Evolutionary conservation across 768 basidiomycete species (phyloP), one percentile per base, ranked within the genome.

Genomic region (Podaxis rugospora): DNA sequence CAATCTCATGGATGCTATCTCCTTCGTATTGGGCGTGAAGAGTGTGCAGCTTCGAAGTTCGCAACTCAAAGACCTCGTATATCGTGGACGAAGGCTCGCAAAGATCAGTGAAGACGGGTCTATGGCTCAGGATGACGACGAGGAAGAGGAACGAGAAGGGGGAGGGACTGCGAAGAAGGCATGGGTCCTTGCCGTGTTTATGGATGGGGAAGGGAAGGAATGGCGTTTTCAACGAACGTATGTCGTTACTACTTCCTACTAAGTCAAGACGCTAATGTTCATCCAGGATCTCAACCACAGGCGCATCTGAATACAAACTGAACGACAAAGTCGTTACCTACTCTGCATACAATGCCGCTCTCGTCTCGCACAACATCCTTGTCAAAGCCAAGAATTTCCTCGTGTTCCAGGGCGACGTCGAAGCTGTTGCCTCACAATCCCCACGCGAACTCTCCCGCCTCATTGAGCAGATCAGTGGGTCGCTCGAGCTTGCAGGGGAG

Each of bases 301-400:
- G 95, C 1, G 82, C 87, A 4, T 96, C 94, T 5, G 94, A 97
- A 67, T 99, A 98, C 76, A 88, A 84, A 66, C 82, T 98, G 51
- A 94, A 98, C 73, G 77, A 79, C 62, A 85, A 82, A 66, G 78
- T 84, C 23, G 92, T 97, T 57, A 90, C 94, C 0, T 95, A 95
- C 72, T 82, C 88, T 11, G 84, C 85, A 1, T 99, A 98, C 79
- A 97, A 97, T 62, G 80, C 87, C 4, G 90, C 92, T 11, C 88
- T 99, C 25, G 81, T 90, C 59, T 78, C 82, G 5, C 95, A 97
- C 69, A 97, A 98, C 68, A 93, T 99, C 68, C 90, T 98, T 51
- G 95, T 98, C 68, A 98, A 97, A 75, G 97, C 97, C 11, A 98
- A 98, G 78, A 98, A 98, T 77, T 99, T 98, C 69, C 88, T 98